Evolutionary conservation across 805 yeast species (phyloP).

Genomic region (Myxozyma neotropica): DNA sequence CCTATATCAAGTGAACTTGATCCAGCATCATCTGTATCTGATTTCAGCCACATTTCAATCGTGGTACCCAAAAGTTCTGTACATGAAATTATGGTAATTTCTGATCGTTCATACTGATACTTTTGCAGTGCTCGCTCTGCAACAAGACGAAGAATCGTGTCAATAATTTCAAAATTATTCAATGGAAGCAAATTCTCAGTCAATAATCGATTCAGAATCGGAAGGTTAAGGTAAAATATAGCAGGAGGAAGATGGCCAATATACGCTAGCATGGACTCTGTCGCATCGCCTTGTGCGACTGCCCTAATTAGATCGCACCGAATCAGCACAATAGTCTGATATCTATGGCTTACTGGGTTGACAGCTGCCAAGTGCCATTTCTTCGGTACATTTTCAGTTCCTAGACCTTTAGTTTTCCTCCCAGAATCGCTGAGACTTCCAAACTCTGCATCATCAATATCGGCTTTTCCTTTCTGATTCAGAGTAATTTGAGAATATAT

Average conservation of each 20-base stretch:
- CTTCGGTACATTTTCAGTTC: neutral
- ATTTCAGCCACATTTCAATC: constrained; percentile 1
- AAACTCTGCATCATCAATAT: neutral
- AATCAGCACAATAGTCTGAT: neutral
- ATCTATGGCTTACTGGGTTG: neutral
- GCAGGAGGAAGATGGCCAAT: neutral
- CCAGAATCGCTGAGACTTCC: neutral
- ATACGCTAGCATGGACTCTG: neutral
- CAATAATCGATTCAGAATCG: neutral
- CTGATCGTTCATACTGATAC: constrained; percentile 30
- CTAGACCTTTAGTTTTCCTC: neutral
- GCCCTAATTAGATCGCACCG: neutral
- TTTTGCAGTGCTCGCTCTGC: constrained; percentile 6
- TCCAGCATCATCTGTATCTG: neutral
- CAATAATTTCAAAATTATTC: neutral
- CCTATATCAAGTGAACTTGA: neutral
- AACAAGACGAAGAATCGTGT: constrained; percentile 7
- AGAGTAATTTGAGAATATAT: no score
- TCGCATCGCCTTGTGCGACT: neutral
- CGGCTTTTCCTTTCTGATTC: neutral
- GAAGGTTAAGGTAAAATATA: neutral
- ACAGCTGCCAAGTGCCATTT: neutral
- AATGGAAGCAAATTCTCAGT: neutral
- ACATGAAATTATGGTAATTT: constrained; percentile 8
- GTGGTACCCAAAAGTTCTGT: neutral